Evolutionary conservation across 2,329 filamentous ascomycete genomes (phyloP), one percentile per base, ranked within the genome.

Genomic region (Fusarium robinianum): DNA sequence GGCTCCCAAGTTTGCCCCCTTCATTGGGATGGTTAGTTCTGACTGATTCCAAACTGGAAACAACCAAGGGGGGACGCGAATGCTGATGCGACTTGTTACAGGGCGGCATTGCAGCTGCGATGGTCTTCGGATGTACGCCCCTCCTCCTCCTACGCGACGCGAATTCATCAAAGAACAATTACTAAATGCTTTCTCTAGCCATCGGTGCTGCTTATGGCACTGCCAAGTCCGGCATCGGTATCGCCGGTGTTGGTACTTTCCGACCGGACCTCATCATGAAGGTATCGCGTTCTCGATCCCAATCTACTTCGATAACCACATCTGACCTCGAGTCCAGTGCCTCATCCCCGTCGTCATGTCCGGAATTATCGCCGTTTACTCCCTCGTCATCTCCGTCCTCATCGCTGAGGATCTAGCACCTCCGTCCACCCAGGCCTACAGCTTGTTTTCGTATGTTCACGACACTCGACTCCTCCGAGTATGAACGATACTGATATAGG

Each of bases 331-430:
- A n/a, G 26, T 24, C 7, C 60, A 90, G 87, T 91, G 86, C 44
- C 75, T 92, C 39, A 91, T 92, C 59, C 88, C 88, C 52, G 88
- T 94, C 57, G 85, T 99, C 76, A 99, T 99, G 94, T 95, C 94
- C 61, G 94, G 94, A 82, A 99, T 99, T 67, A 90, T 99, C 64
- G 94, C 94, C 46, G 94, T 99, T 58, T 99, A 99, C 74, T 89
- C 91, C 37, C 87, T 99, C 60, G 94, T 99, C 63, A 91, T 99
- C 60, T 88, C 92, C 12, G 94, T 99, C 64, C 82, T 99, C 59
- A 99, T 99, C 68, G 89, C 90, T 42, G 87, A 90, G 70, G 90
- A 96, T 68, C 83, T 97, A 68, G 80, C 78, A 35, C 88, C 90
- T 18, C 87, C 85, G 11, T 72, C 72, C 14, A 74, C 79, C 56